A percentile compares a stretch with the other conserved stretches of the same genome.
These are phyloP conservation scores for Globisporangium cylindrosporum DNA, from an alignment of 352 stramenopile species.

Conservation along the genomic window DNA sequence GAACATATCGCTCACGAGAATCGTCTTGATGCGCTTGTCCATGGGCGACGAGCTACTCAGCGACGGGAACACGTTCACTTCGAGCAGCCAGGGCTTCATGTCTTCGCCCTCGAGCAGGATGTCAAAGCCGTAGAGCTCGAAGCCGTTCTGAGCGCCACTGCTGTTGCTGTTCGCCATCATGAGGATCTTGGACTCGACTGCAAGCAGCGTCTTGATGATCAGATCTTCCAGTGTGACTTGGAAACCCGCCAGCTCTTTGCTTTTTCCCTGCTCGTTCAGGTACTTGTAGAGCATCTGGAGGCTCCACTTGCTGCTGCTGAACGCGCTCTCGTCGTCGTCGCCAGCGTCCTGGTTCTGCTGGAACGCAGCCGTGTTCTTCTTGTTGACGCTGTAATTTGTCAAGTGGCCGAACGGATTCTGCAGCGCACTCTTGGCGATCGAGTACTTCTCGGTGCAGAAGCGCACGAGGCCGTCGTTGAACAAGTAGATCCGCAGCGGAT, in stretches of 20 bases:
- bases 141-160: conserved; percentile 39
- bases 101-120: conserved; percentile 73
- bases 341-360: conserved; percentile 65
- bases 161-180: conserved; percentile 21
- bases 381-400: conserved; percentile 94
- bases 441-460: conserved; percentile 86
- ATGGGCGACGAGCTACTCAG: conserved; percentile 83
- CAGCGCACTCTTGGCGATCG: conserved; percentile 54
- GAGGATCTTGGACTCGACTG: conserved; percentile 76
- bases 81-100: conserved; percentile 83
- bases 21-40: conserved; percentile 90
- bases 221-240: conserved; percentile 64
- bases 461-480: conserved; percentile 86
- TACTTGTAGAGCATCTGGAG: conserved; percentile 58
- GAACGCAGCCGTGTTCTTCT: conserved; percentile 78
- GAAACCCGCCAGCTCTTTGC: conserved; percentile 32
- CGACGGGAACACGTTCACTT: conserved; percentile 90
- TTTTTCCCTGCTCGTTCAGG: conserved; percentile 36
- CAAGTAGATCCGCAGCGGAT: conserved; percentile 83
- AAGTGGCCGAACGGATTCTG: conserved; percentile 86
- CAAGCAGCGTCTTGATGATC: conserved; percentile 89
- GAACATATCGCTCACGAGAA: conserved; percentile 85
- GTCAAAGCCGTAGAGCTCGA: conserved; percentile 90
- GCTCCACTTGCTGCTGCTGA: conserved; percentile 84
- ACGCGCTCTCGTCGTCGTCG: conserved; percentile 30